Conservation (phyloP, 768 basidiomycete genomes). For the Astraeus odoratus region DNA sequence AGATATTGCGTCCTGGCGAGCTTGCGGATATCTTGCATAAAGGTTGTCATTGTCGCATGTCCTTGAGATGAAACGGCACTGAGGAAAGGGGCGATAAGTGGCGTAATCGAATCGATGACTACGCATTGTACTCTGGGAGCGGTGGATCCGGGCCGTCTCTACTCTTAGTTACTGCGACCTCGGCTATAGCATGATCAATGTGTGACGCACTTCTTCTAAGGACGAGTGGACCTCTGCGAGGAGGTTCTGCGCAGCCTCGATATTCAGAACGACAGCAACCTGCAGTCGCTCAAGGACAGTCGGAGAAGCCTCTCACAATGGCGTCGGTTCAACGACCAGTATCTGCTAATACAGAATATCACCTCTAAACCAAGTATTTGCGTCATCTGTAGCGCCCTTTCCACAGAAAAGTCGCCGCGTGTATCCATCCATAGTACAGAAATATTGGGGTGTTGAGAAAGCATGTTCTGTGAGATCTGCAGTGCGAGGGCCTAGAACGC, state of each 20-base stretch:
- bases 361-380: conserved; percentile 18
- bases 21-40: conserved; percentile 58
- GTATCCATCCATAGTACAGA: conserved; percentile 68
- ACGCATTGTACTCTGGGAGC: conserved; percentile 34
- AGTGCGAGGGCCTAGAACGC: conserved; percentile 49
- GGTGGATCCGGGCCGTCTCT: conserved; percentile 8
- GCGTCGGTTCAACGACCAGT: conserved; percentile 2
- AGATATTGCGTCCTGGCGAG: conserved; percentile 39
- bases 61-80: conserved; percentile 66
- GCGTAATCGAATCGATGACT: conserved; percentile 61
- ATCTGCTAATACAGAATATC: conserved; percentile 11
- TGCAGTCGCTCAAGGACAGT: conserved; percentile 49
- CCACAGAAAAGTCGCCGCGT: conserved; percentile 55
- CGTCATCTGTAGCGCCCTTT: conserved; percentile 37
- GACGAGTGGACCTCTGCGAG: conserved; percentile 38
- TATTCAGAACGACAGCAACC: conserved; percentile 51
- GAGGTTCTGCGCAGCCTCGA: conserved; percentile 45
- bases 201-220: conserved; percentile 24
- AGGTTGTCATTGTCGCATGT: conserved; percentile 64
- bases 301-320: conserved; percentile 24
- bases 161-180: neutral
- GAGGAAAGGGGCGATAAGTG: conserved; percentile 55
- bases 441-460: conserved; percentile 31
- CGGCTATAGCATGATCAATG: neutral
- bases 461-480: conserved; percentile 50